Percentiles rank a stretch among this genome's conserved stretches.
Conservation (phyloP, 225 moss, liverwort and hornwort species). For the Physcomitrium patens region DNA sequence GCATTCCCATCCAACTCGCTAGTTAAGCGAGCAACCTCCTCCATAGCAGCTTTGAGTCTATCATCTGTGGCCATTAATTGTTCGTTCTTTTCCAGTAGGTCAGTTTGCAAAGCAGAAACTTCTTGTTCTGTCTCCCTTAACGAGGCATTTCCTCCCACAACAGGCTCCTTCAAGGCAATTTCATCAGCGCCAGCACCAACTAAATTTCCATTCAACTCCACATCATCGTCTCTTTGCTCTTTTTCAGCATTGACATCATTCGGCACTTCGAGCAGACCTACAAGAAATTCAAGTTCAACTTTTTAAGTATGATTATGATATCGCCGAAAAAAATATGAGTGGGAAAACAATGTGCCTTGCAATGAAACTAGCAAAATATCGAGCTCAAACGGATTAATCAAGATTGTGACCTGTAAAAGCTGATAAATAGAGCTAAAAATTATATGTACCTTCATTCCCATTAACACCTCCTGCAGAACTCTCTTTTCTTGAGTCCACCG, state of each 20-base stretch:
- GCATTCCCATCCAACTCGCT: slow-evolving; percentile 70
- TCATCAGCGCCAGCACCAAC: slow-evolving; percentile 33
- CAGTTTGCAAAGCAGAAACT: slow-evolving; percentile 46
- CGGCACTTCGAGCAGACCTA: slow-evolving; percentile 51
- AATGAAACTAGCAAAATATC: no score
- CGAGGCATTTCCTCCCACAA: slow-evolving; percentile 24
- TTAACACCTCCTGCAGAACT: slow-evolving; percentile 46
- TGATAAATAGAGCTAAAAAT: background rate
- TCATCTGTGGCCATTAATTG: slow-evolving; percentile 64
- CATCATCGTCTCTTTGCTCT: slow-evolving; percentile 28
- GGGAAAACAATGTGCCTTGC: no score
- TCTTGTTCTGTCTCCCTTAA: slow-evolving; percentile 58
- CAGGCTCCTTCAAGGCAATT: slow-evolving; percentile 16
- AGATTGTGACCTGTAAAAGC: background rate
- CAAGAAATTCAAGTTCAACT: background rate
- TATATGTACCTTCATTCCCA: slow-evolving; percentile 42
- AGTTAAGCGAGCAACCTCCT: slow-evolving; percentile 62
- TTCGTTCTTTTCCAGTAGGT: slow-evolving; percentile 60
- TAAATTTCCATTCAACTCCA: slow-evolving; percentile 26
- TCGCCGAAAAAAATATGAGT: no score
- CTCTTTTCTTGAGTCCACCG: slow-evolving; percentile 56
- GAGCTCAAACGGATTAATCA: no score
- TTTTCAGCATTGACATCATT: slow-evolving; percentile 43
- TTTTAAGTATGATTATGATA: background rate
- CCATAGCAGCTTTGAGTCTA: slow-evolving; percentile 66